These are phyloP conservation scores for Flaveria brownii DNA, from an alignment of 129 eudicot genomes.

Conservation along the genomic window DNA sequence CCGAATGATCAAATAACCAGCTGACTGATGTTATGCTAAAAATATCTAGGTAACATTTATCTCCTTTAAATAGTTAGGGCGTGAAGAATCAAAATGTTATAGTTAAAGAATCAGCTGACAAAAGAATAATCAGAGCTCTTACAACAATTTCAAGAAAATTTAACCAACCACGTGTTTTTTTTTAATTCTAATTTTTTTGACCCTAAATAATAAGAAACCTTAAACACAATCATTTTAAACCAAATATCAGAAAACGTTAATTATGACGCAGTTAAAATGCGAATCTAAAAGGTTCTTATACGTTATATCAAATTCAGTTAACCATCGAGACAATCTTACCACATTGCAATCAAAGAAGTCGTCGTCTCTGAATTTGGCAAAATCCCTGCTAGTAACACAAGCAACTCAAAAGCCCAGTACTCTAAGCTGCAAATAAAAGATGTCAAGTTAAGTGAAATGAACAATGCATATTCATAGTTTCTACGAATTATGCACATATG, in stretches of 20 bases:
- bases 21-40: not conserved
- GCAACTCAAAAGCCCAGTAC: slow-evolving; percentile 86
- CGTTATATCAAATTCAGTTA: not conserved
- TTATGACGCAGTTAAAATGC: not conserved
- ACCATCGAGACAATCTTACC: slow-evolving; percentile 43
- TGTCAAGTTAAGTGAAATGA: not conserved
- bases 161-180: not conserved
- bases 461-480: not conserved
- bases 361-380: slow-evolving; percentile 64
- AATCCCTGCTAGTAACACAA: slow-evolving; percentile 78
- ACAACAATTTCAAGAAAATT: not conserved
- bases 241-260: not conserved
- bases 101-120: not conserved
- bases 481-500: not conserved
- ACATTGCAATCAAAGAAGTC: slow-evolving; percentile 79
- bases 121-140: not conserved
- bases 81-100: not conserved
- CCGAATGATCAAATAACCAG: not conserved
- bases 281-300: not conserved
- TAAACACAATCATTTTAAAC: not conserved
- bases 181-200: not conserved
- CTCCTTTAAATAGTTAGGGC: not conserved
- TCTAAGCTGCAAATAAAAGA: slow-evolving; percentile 59
- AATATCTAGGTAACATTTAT: not conserved
- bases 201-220: not conserved